Conservation (phyloP, 1,139 yeast species). For the Blastobotrys illinoisensis region DNA sequence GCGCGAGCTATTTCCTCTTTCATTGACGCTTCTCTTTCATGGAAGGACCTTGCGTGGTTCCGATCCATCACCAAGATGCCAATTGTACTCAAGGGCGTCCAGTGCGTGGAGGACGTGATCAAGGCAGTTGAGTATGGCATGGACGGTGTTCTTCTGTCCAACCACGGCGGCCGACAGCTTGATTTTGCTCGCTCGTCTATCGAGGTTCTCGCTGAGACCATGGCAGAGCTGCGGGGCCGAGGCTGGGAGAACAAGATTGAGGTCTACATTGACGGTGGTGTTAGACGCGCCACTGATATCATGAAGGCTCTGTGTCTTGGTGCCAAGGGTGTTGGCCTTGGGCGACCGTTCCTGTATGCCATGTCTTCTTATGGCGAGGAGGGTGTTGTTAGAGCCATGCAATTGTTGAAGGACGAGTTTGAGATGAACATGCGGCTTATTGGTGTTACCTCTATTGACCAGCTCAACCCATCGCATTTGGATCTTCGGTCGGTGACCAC, state of each 20-base stretch:
- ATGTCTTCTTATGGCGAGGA: constrained; percentile 71
- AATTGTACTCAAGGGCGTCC: constrained; percentile 64
- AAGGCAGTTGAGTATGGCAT: constrained; percentile 57
- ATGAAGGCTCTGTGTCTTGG: constrained; percentile 70
- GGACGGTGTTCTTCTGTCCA: constrained; percentile 63
- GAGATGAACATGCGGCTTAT: constrained; percentile 83
- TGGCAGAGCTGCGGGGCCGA: constrained; percentile 46
- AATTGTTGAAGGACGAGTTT: constrained; percentile 72
- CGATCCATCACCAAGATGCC: constrained; percentile 55
- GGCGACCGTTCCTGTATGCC: constrained; percentile 71
- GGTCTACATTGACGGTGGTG: constrained; percentile 69
- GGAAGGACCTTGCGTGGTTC: constrained; percentile 62
- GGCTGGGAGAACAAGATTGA: constrained; percentile 52
- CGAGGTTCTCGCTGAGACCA: constrained; percentile 61
- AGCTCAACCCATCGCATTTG: constrained; percentile 51
- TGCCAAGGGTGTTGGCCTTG: constrained; percentile 73
- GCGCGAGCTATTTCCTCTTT: constrained; percentile 81
- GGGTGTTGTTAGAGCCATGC: constrained; percentile 76
- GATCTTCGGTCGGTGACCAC: constrained; percentile 40
- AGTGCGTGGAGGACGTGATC: constrained; percentile 61
- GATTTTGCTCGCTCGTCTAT: constrained; percentile 65
- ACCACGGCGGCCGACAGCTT: constrained; percentile 77
- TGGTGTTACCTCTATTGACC: constrained; percentile 64
- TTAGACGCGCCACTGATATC: constrained; percentile 68
- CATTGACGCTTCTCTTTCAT: constrained; percentile 72